Evolutionary conservation across 225 moss, liverwort and hornwort species (phyloP).

Genomic region (Marchantia paleacea): DNA sequence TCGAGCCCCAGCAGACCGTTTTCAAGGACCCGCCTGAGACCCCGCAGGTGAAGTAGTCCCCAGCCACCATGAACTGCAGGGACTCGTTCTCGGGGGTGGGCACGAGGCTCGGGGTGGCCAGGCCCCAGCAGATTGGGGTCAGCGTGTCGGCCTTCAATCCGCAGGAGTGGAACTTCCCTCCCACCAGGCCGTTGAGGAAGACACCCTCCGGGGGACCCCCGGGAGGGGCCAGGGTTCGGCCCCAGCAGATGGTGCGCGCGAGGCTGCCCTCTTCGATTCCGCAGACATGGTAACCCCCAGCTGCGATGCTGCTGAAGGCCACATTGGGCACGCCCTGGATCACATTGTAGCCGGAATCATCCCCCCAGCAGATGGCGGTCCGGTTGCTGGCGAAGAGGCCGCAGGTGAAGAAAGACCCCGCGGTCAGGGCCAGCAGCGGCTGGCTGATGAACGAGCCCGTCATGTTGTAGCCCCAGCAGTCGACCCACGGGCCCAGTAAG

Average conservation of each 20-base stretch:
- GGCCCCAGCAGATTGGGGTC: slow-evolving; percentile 60
- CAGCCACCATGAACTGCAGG: slow-evolving; percentile 49
- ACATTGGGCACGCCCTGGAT: slow-evolving; percentile 45
- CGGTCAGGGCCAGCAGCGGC: slow-evolving; percentile 60
- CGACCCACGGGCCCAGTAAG: slow-evolving; percentile 42
- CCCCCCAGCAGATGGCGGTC: slow-evolving; percentile 69
- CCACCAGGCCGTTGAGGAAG: slow-evolving; percentile 44
- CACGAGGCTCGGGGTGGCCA: slow-evolving; percentile 46
- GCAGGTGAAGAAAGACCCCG: slow-evolving; percentile 69
- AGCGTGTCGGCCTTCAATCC: slow-evolving; percentile 44
- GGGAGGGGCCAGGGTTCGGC: slow-evolving; percentile 48
- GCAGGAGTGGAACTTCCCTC: slow-evolving; percentile 60
- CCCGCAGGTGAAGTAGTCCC: slow-evolving; percentile 71
- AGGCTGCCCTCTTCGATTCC: slow-evolving; percentile 42
- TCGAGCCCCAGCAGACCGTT: slow-evolving; percentile 64
- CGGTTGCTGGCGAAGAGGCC: slow-evolving; percentile 58
- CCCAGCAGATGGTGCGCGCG: slow-evolving; percentile 54
- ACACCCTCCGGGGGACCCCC: slow-evolving; percentile 43
- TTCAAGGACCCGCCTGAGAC: slow-evolving; percentile 20
- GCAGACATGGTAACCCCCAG: slow-evolving; percentile 70
- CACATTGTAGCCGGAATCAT: slow-evolving; percentile 61
- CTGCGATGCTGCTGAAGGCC: slow-evolving; percentile 54
- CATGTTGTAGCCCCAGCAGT: slow-evolving; percentile 83
- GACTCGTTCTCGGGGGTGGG: slow-evolving; percentile 48
- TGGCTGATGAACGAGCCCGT: slow-evolving; percentile 51